phyloP scores from a whole-genome alignment of 225 moss, liverwort and hornwort genomes.

The Bryum argenteum region DNA sequence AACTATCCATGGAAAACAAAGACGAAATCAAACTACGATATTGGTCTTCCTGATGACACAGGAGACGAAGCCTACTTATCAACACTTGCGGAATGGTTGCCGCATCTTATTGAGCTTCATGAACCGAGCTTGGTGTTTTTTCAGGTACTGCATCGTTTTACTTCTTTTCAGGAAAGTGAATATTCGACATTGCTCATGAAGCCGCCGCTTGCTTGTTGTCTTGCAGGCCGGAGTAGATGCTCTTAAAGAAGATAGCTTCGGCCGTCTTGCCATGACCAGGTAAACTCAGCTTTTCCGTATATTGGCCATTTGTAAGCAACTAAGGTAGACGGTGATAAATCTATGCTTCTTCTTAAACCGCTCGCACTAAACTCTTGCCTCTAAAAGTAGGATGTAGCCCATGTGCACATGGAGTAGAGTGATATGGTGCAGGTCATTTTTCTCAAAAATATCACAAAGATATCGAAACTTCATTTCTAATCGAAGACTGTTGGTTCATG shows the following conservation, averaged over 20 bases:
- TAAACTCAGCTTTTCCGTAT: conserved; percentile 23
- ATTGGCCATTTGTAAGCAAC: not conserved
- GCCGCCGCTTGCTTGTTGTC: conserved; percentile 19
- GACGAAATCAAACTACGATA: conserved; percentile 74
- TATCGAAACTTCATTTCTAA: too few relatives aligned
- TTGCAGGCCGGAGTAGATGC: conserved; percentile 85
- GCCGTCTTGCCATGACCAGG: conserved; percentile 77
- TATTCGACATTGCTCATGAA: not conserved
- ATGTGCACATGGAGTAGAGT: too few relatives aligned
- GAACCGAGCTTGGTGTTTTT: conserved; percentile 73
- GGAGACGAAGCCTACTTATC: conserved; percentile 69
- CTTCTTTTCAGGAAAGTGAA: not conserved
- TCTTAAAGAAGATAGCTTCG: conserved; percentile 78
- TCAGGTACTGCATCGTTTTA: conserved; percentile 46
- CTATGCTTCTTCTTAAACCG: not conserved
- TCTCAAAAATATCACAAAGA: too few relatives aligned
- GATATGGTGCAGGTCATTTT: too few relatives aligned
- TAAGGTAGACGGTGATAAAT: not conserved
- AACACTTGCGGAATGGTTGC: conserved; percentile 66
- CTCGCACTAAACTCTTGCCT: too few relatives aligned
- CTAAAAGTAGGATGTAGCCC: too few relatives aligned
- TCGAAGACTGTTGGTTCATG: too few relatives aligned
- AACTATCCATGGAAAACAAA: conserved; percentile 88
- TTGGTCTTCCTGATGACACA: conserved; percentile 74
- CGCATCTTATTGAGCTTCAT: conserved; percentile 69